phyloP scores from a whole-genome alignment of 179 eudicot species.

The Spergularia azorica region DNA sequence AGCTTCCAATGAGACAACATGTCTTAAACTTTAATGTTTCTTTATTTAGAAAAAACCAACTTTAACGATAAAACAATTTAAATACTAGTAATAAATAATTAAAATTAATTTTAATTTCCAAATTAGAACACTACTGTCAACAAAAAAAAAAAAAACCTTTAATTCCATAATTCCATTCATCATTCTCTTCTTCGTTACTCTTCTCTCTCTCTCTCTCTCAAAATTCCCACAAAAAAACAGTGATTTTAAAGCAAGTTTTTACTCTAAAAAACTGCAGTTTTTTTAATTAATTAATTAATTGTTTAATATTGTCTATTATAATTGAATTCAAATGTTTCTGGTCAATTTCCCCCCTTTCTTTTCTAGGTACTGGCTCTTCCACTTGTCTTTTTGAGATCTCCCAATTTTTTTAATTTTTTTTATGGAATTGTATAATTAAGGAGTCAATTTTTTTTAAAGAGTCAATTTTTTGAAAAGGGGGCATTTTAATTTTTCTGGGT shows the following conservation, averaged over 20 bases:
- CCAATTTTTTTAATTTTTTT: not conserved
- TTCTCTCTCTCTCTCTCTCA: constrained; percentile 5
- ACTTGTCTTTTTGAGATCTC: constrained; percentile 20
- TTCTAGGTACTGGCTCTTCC: constrained; percentile 4
- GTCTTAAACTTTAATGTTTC: no score
- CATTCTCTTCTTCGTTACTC: constrained; percentile 2
- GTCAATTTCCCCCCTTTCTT: constrained; percentile 5
- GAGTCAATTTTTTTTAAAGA: no score
- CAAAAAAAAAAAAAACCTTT: not conserved
- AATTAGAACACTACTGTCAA: no score
- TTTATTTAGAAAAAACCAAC: no score
- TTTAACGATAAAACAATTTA: not conserved
- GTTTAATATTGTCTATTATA: not conserved
- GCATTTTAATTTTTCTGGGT: constrained; percentile 1
- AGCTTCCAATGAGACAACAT: no score
- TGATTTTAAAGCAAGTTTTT: not conserved
- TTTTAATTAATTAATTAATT: no score
- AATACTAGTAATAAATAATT: not conserved
- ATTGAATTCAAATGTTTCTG: not conserved
- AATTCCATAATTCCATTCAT: constrained; percentile 7
- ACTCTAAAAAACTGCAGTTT: not conserved
- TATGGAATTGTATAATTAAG: no score
- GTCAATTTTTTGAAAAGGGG: constrained; percentile 18
- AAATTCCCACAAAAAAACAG: not conserved
- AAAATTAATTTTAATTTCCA: not conserved